Evolutionary conservation across 805 yeast species (phyloP).

Genomic region (Zygotorulaspora florentina): DNA sequence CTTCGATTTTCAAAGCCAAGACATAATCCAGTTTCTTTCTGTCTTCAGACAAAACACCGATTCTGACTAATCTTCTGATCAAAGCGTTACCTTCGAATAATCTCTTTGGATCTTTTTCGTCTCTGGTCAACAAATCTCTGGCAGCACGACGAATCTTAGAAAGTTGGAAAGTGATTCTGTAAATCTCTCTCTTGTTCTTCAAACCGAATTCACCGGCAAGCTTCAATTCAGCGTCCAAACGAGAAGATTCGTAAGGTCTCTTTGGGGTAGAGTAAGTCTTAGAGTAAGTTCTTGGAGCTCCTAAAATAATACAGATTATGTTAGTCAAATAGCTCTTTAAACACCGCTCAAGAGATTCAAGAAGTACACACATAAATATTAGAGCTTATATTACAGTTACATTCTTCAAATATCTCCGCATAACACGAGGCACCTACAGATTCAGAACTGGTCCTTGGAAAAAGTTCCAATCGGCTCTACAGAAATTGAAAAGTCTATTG

Average conservation of each 20-base stretch:
- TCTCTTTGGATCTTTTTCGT: slow-evolving; percentile 99
- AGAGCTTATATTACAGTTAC: slow-evolving; percentile 7
- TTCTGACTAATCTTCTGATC: slow-evolving; percentile 98
- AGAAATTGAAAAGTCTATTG: slow-evolving; percentile 7
- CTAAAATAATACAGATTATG: slow-evolving; percentile 37
- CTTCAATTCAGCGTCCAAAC: slow-evolving; percentile 98
- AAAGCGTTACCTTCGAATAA: slow-evolving; percentile 99
- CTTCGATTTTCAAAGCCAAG: slow-evolving; percentile 95
- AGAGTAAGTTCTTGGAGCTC: slow-evolving; percentile 99
- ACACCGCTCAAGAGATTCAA: slow-evolving; percentile 13
- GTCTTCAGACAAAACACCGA: slow-evolving; percentile 98
- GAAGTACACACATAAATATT: slow-evolving; percentile 16
- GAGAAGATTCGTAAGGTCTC: slow-evolving; percentile 99
- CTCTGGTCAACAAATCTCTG: slow-evolving; percentile 99
- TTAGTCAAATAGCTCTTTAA: slow-evolving; percentile 11
- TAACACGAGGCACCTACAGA: too few relatives aligned
- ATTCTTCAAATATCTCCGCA: not conserved
- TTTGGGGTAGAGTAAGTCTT: slow-evolving; percentile 99
- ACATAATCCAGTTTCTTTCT: slow-evolving; percentile 99
- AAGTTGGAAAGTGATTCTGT: slow-evolving; percentile 99
- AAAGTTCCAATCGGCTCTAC: not conserved
- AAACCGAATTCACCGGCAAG: slow-evolving; percentile 99
- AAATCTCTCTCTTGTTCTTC: slow-evolving; percentile 99
- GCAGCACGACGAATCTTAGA: slow-evolving; percentile 99
- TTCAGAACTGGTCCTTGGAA: too few relatives aligned